Conservation (phyloP, 2,329 filamentous ascomycete species). For the Aspergillus ustus region DNA sequence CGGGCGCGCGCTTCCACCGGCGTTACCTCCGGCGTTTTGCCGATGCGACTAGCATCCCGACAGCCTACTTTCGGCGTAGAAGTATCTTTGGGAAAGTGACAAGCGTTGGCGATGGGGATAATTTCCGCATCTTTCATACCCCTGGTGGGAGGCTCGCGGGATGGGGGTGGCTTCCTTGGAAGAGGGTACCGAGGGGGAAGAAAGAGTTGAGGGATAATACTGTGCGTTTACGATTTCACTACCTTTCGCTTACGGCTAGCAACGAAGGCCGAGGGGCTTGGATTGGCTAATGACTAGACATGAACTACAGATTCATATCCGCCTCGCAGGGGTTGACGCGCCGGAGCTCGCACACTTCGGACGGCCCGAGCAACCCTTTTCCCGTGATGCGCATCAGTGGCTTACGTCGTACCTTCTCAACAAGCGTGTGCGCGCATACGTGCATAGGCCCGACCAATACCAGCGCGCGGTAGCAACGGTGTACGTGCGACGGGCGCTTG, state of each 20-base stretch:
- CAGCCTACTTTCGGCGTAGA: conserved; percentile 72
- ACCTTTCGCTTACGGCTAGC: background rate
- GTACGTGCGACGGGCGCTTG: conserved; percentile 64
- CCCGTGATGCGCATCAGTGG: conserved; percentile 80
- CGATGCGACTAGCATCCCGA: conserved; percentile 73
- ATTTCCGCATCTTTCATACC: conserved; percentile 92
- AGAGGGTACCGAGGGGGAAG: conserved; percentile 71
- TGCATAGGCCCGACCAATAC: conserved; percentile 89
- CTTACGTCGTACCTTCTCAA: conserved; percentile 73
- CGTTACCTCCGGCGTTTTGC: conserved; percentile 82
- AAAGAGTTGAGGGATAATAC: conserved; percentile 76
- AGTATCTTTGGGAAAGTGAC: conserved; percentile 86
- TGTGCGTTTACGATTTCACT: conserved; percentile 54
- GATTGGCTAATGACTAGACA: background rate
- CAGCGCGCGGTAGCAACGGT: conserved; percentile 87
- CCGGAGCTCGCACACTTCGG: conserved; percentile 95
- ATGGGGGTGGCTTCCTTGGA: conserved; percentile 85
- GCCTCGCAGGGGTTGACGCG: conserved; percentile 89
- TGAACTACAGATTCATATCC: conserved; percentile 70
- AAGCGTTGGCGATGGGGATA: conserved; percentile 94
- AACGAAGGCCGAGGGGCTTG: background rate
- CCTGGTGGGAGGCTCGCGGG: conserved; percentile 85
- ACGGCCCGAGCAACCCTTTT: conserved; percentile 79
- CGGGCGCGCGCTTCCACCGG: conserved; percentile 41
- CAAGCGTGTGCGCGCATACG: conserved; percentile 76